phyloP scores from a whole-genome alignment of 257 asterid species.

The Forsythia suspensa region DNA sequence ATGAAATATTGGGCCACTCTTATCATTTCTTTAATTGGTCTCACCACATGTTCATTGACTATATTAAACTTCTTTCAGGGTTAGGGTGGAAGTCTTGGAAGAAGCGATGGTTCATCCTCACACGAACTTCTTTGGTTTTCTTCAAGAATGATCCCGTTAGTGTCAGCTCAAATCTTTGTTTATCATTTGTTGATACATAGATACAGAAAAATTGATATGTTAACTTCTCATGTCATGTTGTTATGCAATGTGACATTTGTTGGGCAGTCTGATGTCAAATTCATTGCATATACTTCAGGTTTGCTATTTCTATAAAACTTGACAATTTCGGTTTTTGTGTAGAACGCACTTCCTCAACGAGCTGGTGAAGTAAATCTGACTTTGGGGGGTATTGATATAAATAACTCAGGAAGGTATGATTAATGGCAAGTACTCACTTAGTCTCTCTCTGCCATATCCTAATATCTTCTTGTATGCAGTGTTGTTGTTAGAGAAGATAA shows the following conservation, averaged over 20 bases:
- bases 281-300: background rate
- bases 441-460: slow-evolving; percentile 7
- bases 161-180: slow-evolving; percentile 12
- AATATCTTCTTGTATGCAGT: slow-evolving; percentile 42
- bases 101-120: slow-evolving; percentile 93
- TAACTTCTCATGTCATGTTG: slow-evolving; percentile 12
- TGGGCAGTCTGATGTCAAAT: background rate
- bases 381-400: slow-evolving; percentile 90
- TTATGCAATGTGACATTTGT: background rate
- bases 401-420: slow-evolving; percentile 84
- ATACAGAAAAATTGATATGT: slow-evolving; percentile 11
- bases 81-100: slow-evolving; percentile 98
- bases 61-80: slow-evolving; percentile 52
- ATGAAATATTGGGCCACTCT: slow-evolving; percentile 15
- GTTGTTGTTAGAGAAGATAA: slow-evolving; percentile 96
- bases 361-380: slow-evolving; percentile 93
- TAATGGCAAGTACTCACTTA: background rate
- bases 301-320: slow-evolving; percentile 12
- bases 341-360: slow-evolving; percentile 89
- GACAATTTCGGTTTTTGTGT: slow-evolving; percentile 17
- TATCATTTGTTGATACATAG: background rate
- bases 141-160: slow-evolving; percentile 81
- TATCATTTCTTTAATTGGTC: slow-evolving; percentile 7
- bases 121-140: slow-evolving; percentile 91
- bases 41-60: background rate